A percentile compares a stretch with the other conserved stretches of the same genome.
phyloP scores from a whole-genome alignment of 106 monocot species.

The Iris macrosiphon region DNA sequence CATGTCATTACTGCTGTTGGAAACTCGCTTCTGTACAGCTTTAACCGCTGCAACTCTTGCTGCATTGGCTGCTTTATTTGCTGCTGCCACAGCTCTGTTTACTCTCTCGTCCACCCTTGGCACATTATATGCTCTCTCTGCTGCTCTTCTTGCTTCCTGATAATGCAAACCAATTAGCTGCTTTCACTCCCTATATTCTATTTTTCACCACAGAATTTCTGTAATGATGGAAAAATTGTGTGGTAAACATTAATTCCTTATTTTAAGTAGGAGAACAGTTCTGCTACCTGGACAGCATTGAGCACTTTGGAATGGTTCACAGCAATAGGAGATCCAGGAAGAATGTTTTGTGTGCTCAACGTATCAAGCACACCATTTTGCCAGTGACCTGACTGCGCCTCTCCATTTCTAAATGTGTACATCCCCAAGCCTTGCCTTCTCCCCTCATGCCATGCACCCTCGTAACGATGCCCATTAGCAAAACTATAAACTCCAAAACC shows the following conservation, averaged over 20 bases:
- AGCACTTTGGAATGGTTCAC: slow-evolving; percentile 69
- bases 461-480: slow-evolving; percentile 65
- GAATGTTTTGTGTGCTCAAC: slow-evolving; percentile 40
- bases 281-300: slow-evolving; percentile 56
- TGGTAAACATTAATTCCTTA: too few relatives aligned
- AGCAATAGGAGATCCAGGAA: slow-evolving; percentile 48
- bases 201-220: background rate
- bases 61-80: slow-evolving; percentile 62
- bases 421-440: slow-evolving; percentile 63
- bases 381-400: slow-evolving; percentile 64
- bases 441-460: slow-evolving; percentile 75
- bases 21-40: slow-evolving; percentile 38
- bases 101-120: slow-evolving; percentile 61
- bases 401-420: slow-evolving; percentile 67
- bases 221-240: background rate
- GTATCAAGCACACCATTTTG: slow-evolving; percentile 55
- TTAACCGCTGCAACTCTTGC: slow-evolving; percentile 52
- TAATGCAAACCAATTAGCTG: background rate
- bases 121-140: slow-evolving; percentile 41
- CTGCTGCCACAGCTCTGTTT: slow-evolving; percentile 54
- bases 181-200: background rate
- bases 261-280: background rate
- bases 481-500: slow-evolving; percentile 62
- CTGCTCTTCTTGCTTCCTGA: slow-evolving; percentile 66
- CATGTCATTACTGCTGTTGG: slow-evolving; percentile 8